Conservation (phyloP, 305 asterid genomes). For the Fraxinus paxiana region DNA sequence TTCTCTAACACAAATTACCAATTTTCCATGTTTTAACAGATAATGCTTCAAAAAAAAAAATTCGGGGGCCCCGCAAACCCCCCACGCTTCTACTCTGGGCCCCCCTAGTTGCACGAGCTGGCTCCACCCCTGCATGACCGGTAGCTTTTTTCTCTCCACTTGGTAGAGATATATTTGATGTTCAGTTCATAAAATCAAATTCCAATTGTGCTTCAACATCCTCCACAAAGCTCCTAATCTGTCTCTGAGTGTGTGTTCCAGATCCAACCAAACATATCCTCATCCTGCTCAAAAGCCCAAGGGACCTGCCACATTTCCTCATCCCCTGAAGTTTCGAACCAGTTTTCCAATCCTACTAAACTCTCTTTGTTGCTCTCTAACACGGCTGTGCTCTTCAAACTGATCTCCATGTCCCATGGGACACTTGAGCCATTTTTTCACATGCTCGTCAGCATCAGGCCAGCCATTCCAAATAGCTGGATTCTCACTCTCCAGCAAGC, state of each 20-base stretch:
- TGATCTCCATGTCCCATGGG: background rate
- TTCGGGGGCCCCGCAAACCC: too few species aligned
- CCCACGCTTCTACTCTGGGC: too few species aligned
- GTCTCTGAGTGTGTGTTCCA: background rate
- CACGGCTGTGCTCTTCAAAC: background rate
- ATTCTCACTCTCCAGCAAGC: constrained; percentile 2
- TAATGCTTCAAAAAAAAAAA: too few species aligned
- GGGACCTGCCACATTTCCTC: background rate
- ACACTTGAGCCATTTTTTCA: background rate
- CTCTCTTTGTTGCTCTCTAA: background rate
- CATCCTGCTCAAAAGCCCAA: background rate
- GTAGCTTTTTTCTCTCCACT: background rate
- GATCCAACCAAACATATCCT: background rate
- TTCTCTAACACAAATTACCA: too few species aligned
- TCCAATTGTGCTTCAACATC: background rate
- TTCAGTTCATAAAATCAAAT: background rate
- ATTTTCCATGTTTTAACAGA: too few species aligned
- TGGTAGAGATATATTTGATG: background rate
- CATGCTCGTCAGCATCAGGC: background rate
- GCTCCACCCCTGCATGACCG: too few species aligned
- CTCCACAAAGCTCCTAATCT: background rate
- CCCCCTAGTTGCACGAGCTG: too few species aligned
- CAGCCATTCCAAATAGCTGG: background rate
- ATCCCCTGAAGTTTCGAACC: background rate
- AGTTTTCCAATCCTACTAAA: background rate